Base-by-base conservation (phyloP, 805 yeast species). In the Sugiyamaella chiloensis region DNA sequence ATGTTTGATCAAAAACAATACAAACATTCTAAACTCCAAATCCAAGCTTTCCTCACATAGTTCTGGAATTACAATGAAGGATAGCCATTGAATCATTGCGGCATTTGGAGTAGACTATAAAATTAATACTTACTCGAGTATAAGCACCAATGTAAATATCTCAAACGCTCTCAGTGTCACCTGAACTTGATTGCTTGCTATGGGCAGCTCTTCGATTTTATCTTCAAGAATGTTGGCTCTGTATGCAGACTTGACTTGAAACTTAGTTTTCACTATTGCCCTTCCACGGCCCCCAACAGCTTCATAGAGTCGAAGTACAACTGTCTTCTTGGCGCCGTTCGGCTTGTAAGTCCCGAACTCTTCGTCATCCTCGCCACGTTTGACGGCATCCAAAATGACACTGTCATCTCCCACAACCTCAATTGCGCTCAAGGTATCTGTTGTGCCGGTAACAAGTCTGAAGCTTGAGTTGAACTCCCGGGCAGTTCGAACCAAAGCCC, bases 341-440 rank as follows among this genome's bases (percentile, higher is more conserved):
- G 55, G 43, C 6, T 54, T 52, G 35, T 76, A 72, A n/a, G n/a
- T n/a, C n/a, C n/a, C n/a, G n/a, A n/a, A n/a, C n/a, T n/a, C n/a
- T 41, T 61, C 68, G 63, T 90, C 96, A 60, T 84, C 87, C 61
- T 89, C 96, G 8, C 87, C 89, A 57, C 96, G 79, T 67, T 90
- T 90, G 42, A 90, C 65, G 56, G 87, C 81, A 3, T 90, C 80
- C 42, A 90, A 63, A 8, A 88, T 73, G 46, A 89, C 69, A 51
- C 81, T 80, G 6, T 68, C 67, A 51, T 77, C 80, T 19, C 86
- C 84, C 5, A 60, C 46, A 44, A 73, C 57, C 43, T 63, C 53
- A 46, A 67, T 57, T 43, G 56, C 42, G 9, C 44, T 47, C 2
- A 50, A 45, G 48, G 48, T 47, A 19, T 17, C 21, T 7, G 45